Conservation (phyloP, 805 yeast genomes). For the Metschnikowia rubicola region DNA sequence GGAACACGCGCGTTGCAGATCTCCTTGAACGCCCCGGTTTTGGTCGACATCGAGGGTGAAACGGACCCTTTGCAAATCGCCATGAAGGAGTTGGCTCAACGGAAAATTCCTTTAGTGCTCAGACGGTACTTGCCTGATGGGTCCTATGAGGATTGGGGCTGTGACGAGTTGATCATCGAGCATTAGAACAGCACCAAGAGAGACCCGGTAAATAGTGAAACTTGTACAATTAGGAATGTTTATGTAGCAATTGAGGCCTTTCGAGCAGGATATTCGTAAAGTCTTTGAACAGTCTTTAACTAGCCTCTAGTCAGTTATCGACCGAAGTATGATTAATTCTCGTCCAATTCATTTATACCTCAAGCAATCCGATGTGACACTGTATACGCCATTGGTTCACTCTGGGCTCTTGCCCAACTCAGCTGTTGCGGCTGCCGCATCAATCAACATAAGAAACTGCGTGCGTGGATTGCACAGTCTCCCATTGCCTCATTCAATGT, state of each 20-base stretch:
- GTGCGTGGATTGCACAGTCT: too few relatives aligned
- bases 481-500: conserved; percentile 28
- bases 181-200: conserved; percentile 27
- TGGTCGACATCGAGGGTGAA: conserved; percentile 97
- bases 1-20: conserved; percentile 98
- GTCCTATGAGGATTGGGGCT: conserved; percentile 97
- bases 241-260: too few relatives aligned
- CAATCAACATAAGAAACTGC: too few relatives aligned
- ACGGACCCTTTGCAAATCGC: conserved; percentile 98
- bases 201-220: not conserved
- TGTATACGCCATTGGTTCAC: too few relatives aligned
- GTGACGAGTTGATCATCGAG: conserved; percentile 94
- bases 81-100: conserved; percentile 91
- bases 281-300: too few relatives aligned
- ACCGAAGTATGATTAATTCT: too few relatives aligned
- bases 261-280: too few relatives aligned
- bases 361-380: too few relatives aligned
- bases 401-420: too few relatives aligned
- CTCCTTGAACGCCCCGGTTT: conserved; percentile 96
- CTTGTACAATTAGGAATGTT: not conserved
- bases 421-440: too few relatives aligned
- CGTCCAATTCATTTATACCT: too few relatives aligned
- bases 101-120: conserved; percentile 91
- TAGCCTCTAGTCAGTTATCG: too few relatives aligned
- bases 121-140: conserved; percentile 98